Conservation (phyloP, 176 grass and related monocot genomes). For the Musa beccarii region DNA sequence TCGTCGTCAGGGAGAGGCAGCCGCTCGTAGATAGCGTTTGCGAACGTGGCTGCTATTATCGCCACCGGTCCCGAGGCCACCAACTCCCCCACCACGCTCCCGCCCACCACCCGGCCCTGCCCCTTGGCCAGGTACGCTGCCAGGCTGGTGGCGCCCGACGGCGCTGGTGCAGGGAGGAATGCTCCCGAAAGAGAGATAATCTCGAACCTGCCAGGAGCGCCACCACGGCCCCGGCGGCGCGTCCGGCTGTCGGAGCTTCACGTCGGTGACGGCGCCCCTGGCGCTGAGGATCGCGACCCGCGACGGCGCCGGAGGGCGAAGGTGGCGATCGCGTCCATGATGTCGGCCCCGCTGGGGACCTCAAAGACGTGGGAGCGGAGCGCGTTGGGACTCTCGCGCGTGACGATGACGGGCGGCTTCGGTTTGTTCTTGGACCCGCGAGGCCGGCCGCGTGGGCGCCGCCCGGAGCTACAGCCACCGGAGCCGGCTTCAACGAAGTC, state of each 20-base stretch:
- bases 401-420: conserved; percentile 67
- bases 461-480: not conserved
- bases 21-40: conserved; percentile 80
- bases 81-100: conserved; percentile 78
- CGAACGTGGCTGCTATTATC: conserved; percentile 83
- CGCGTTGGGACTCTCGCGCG: conserved; percentile 80
- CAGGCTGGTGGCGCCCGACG: conserved; percentile 51
- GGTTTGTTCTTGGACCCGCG: conserved; percentile 91
- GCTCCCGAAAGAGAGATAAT: conserved; percentile 67
- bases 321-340: conserved; percentile 55
- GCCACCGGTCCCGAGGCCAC: conserved; percentile 76
- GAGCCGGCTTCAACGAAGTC: conserved; percentile 4
- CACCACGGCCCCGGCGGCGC: conserved; percentile 28
- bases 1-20: conserved; percentile 62
- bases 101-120: conserved; percentile 74
- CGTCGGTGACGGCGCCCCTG: conserved; percentile 69
- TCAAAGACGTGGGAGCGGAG: conserved; percentile 86
- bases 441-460: conserved; percentile 64
- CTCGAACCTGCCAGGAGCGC: conserved; percentile 69
- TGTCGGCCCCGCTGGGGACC: conserved; percentile 74
- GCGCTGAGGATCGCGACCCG: conserved; percentile 83
- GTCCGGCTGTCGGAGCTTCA: conserved; percentile 63
- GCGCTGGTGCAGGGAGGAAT: conserved; percentile 68
- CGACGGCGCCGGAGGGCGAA: conserved; percentile 77
- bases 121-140: conserved; percentile 69